A percentile compares a stretch with the other conserved stretches of the same genome.
These are phyloP conservation scores for Mucor plumbeus DNA, from an alignment of 371 early-diverging fungal species.

Conservation along the genomic window DNA sequence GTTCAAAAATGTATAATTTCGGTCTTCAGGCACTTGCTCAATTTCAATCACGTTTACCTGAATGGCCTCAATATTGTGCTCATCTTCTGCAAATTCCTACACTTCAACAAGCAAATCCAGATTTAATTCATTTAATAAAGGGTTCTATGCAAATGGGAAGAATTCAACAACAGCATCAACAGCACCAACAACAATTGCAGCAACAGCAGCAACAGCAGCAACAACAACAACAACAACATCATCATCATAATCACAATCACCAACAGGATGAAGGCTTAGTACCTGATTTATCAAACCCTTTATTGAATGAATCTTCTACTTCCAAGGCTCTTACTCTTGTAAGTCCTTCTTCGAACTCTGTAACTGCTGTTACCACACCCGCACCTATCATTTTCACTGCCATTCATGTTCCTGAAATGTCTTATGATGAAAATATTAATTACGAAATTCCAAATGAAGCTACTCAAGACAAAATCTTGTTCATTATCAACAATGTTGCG, in stretches of 20 bases:
- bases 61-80: slow-evolving; percentile 91
- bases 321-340: not conserved
- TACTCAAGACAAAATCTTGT: slow-evolving; percentile 91
- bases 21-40: slow-evolving; percentile 86
- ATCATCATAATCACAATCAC: too few species aligned
- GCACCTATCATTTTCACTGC: slow-evolving; percentile 67
- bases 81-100: slow-evolving; percentile 81
- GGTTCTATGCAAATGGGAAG: slow-evolving; percentile 39
- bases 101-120: slow-evolving; percentile 79
- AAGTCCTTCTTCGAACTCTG: not conserved
- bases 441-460: slow-evolving; percentile 72
- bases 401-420: slow-evolving; percentile 45
- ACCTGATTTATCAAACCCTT: slow-evolving; percentile 12
- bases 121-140: slow-evolving; percentile 65
- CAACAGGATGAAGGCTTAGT: slow-evolving; percentile 14
- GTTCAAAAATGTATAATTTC: slow-evolving; percentile 89
- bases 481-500: slow-evolving; percentile 95
- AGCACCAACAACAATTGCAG: slow-evolving; percentile 6
- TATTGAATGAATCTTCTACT: not conserved
- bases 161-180: slow-evolving; percentile 23
- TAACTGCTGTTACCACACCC: slow-evolving; percentile 14
- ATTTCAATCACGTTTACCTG: slow-evolving; percentile 80
- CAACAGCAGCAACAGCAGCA: not conserved
- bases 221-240: slow-evolving; percentile 7
- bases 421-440: slow-evolving; percentile 34